Base-by-base conservation (phyloP, 140 eudicot genomes). In the Ambrosia hybrid region DNA sequence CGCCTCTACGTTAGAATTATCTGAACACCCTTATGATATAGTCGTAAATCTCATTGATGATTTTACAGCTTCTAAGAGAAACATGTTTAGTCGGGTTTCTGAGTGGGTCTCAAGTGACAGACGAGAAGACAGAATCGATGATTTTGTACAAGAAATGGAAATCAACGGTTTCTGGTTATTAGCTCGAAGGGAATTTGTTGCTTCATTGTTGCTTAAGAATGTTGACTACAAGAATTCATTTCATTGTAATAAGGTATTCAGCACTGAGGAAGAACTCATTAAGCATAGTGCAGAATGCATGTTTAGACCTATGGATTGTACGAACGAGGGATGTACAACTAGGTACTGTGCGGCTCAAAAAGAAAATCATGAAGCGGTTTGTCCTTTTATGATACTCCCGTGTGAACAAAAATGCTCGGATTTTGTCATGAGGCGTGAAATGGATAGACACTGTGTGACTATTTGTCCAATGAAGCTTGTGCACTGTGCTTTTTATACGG, bases 381-480 rank as follows among this genome's bases (percentile, higher is more conserved):
- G 99, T 57, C 97, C 94, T 21, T 94, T 94, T 45, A 90, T 88
- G 82, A 79, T 94, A 46, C 89, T 94, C 48, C 86, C 86, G 6
- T 94, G 99, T 74, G 99, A 94, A 64, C 99, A 94, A 83, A 87
- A 88, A 39, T 94, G 99, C 78, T 62, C 89, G 11, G 88, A 77
- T 11, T 77, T 9, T 56, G 74, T 94, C 38, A 83, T 88, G 96
- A 90, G 99, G 81, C 88, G 97, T 7, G 99, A 94, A 30, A 94
- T 94, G 99, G 97, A 94, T 78, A 79, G 91, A 65, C 99, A 94
- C 71, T 94, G 99, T 72, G 90, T 94, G 36, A 94, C 99, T 51
- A 67, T 80, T 15, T 94, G 99, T 77, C 96, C 96, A 4, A 90
- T 88, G 97, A 90, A 90, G 87, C 88, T 88, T 55, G 87, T 88